phyloP scores from a whole-genome alignment of 2,329 filamentous ascomycete genomes.

The Zasmidium angulare region DNA sequence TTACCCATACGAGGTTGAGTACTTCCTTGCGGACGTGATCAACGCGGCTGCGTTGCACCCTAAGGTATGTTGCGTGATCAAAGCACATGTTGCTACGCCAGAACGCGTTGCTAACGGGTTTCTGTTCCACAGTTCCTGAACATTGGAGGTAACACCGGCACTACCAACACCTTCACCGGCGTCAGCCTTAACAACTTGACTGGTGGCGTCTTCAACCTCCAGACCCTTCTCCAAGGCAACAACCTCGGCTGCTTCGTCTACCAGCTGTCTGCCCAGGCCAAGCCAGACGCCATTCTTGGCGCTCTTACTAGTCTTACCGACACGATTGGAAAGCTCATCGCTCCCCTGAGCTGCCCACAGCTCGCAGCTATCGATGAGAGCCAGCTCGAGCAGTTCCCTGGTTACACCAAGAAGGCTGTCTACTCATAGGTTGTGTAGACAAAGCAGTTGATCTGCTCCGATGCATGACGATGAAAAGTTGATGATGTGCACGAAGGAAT shows the following conservation, averaged over 20 bases:
- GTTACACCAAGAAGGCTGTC: conserved; percentile 24
- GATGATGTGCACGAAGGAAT: background rate
- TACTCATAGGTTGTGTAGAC: conserved; percentile 7
- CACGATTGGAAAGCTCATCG: conserved; percentile 14
- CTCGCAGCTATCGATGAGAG: conserved; percentile 27
- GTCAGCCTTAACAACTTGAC: conserved; percentile 28
- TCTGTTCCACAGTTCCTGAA: too few relatives aligned
- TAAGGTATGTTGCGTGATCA: too few relatives aligned
- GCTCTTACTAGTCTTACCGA: conserved; percentile 11
- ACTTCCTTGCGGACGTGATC: conserved; percentile 27
- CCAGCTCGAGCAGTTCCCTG: conserved; percentile 31
- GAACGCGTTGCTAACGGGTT: too few relatives aligned
- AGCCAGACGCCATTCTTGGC: conserved; percentile 30
- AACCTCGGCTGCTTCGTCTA: conserved; percentile 40
- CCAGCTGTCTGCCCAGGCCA: conserved; percentile 35
- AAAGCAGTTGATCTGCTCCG: too few relatives aligned
- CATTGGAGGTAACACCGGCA: conserved; percentile 35
- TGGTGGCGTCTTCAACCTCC: conserved; percentile 25
- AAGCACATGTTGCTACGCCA: too few relatives aligned
- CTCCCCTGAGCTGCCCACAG: conserved; percentile 28
- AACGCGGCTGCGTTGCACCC: conserved; percentile 30
- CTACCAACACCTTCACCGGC: conserved; percentile 25
- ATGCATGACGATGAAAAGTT: too few relatives aligned
- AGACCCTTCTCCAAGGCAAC: conserved; percentile 33
- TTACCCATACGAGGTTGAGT: conserved; percentile 35